Evolutionary conservation across 108 stramenopile species (phyloP), one percentile per base, ranked within the genome.

Genomic region (Craspedostauros australis): DNA sequence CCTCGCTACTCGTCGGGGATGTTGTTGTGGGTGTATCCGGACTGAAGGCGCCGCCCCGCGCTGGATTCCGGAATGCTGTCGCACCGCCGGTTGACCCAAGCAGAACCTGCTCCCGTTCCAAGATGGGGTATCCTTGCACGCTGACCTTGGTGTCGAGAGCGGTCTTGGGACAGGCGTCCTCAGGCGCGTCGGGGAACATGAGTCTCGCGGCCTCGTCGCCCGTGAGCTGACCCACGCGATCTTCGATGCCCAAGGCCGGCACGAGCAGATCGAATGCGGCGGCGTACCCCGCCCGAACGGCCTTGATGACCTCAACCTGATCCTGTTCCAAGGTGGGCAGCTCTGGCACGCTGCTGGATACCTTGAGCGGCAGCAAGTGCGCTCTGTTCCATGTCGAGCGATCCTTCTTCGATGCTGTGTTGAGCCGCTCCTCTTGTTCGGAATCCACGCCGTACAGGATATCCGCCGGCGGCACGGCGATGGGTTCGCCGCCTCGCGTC

Each of bases 371-470:
- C 5, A 88, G 64, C 19, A 88, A 64, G 63, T 88, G 75, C 7
- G 82, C 87, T 21, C 54, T 41, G 19, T 65, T 68, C 88, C 88
- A 89, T n/a, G n/a, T n/a, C n/a, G n/a, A n/a, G n/a, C n/a, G n/a
- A n/a, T n/a, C n/a, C n/a, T n/a, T n/a, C n/a, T n/a, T n/a, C n/a
- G n/a, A n/a, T n/a, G n/a, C n/a, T n/a, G n/a, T n/a, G n/a, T n/a
- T n/a, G n/a, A n/a, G n/a, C n/a, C n/a, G n/a, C n/a, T n/a, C n/a
- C 9, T 63, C 28, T 27, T 25, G n/a, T 29, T 42, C 25, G 1
- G 14, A 34, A 40, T 66, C 57, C 4, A 74, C 63, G 2, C 76
- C 84, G 52, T 91, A 86, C 23, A 82, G 52, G 25, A 87, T 70
- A 24, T 60, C 53, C n/a, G 71, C 64, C 4, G 89, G 89, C 37